A percentile compares a stretch with the other conserved stretches of the same genome.
phyloP scores from a whole-genome alignment of 306 rosid species.

The Chamaecrista fasciculata region DNA sequence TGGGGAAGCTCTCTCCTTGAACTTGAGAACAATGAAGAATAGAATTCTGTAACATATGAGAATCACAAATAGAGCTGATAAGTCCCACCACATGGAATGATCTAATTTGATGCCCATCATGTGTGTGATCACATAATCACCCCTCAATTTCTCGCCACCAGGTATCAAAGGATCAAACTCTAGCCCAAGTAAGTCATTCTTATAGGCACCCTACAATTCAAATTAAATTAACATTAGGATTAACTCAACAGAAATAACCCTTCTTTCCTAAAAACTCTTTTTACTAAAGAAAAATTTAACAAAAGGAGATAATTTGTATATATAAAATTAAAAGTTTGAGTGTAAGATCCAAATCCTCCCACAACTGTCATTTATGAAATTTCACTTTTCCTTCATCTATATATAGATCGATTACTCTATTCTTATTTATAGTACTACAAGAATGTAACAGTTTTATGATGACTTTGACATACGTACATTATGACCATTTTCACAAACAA shows the following conservation, averaged over 20 bases:
- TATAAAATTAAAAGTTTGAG: too few relatives aligned
- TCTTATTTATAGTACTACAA: not conserved
- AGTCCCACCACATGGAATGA: constrained; percentile 69
- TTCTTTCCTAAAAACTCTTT: too few relatives aligned
- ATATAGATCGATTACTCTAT: not conserved
- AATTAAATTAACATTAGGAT: too few relatives aligned
- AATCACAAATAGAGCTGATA: constrained; percentile 39
- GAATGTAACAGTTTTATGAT: not conserved
- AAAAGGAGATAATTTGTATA: too few relatives aligned
- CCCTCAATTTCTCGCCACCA: constrained; percentile 45
- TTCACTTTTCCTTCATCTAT: not conserved
- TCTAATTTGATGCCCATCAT: constrained; percentile 41
- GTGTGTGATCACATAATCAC: constrained; percentile 42
- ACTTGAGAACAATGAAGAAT: constrained; percentile 43
- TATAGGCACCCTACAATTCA: constrained; percentile 51
- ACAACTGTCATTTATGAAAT: not conserved
- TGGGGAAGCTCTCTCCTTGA: constrained; percentile 50
- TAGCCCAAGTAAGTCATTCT: constrained; percentile 68
- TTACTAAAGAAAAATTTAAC: too few relatives aligned
- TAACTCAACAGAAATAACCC: too few relatives aligned
- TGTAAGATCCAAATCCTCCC: not conserved
- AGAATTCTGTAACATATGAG: constrained; percentile 40
- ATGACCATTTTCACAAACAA: not conserved
- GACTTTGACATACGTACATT: not conserved
- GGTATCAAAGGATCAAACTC: constrained; percentile 56